A percentile compares a stretch with the other conserved stretches of the same genome.
Conservation (phyloP, 345 rosid species). For the Mangifera indica region DNA sequence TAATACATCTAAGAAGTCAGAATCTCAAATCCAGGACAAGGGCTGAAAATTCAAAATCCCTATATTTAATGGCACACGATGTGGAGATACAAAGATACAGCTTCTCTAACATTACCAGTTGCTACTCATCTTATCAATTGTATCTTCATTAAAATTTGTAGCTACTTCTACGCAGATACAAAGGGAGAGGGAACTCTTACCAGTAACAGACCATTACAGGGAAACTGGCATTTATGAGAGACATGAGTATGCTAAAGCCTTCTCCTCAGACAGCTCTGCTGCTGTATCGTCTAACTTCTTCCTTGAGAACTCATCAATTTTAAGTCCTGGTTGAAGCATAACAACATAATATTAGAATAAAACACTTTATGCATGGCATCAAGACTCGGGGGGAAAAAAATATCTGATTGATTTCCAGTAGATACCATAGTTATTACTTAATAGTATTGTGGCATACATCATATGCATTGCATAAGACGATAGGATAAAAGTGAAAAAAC, state of each 20-base stretch:
- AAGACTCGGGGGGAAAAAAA: background rate
- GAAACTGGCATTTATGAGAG: constrained; percentile 45
- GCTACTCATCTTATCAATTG: constrained; percentile 13
- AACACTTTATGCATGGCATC: background rate
- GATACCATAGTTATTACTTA: background rate
- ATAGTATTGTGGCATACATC: no score
- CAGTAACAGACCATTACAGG: background rate
- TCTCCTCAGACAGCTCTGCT: constrained; percentile 87
- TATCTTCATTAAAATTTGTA: constrained; percentile 36
- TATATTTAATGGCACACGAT: background rate
- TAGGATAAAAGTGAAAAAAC: no score
- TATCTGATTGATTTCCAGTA: background rate
- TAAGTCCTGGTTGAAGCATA: constrained; percentile 48
- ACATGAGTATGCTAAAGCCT: constrained; percentile 94
- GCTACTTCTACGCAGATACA: background rate
- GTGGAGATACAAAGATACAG: background rate
- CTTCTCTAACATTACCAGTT: background rate
- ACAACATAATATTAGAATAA: no score
- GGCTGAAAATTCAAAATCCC: constrained; percentile 13
- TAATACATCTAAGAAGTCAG: no score
- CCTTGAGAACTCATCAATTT: constrained; percentile 86
- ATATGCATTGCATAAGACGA: no score
- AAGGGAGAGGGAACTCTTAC: background rate
- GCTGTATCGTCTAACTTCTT: constrained; percentile 93
- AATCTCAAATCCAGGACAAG: background rate